Evolutionary conservation across 1,284 basidiomycete species (phyloP).

Genomic region (Pseudozyma hubeiensis): DNA sequence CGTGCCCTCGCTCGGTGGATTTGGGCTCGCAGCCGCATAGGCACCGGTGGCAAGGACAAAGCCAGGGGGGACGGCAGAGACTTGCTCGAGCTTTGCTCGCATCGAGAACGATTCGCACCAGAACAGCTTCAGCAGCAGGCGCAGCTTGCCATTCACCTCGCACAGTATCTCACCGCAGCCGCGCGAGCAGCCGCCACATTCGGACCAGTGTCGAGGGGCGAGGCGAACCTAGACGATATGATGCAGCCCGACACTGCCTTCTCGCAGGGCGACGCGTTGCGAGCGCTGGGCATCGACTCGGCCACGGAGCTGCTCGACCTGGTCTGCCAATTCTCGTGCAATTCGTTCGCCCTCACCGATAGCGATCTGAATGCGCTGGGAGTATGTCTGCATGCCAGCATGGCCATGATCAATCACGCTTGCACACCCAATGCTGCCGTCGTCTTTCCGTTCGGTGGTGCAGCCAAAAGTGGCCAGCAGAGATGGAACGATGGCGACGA

Average conservation of each 20-base stretch:
- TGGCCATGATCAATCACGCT: slow-evolving; percentile 89
- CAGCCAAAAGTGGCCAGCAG: slow-evolving; percentile 62
- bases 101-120: slow-evolving; percentile 36
- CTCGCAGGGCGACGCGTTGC: slow-evolving; percentile 37
- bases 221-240: slow-evolving; percentile 32
- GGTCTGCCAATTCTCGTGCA: slow-evolving; percentile 80
- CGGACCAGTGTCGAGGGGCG: slow-evolving; percentile 22
- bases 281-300: slow-evolving; percentile 39
- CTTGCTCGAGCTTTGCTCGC: slow-evolving; percentile 38
- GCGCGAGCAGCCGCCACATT: slow-evolving; percentile 28
- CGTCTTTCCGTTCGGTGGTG: slow-evolving; percentile 78
- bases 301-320: slow-evolving; percentile 43
- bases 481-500: slow-evolving; percentile 31
- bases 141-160: slow-evolving; percentile 34
- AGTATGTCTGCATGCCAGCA: slow-evolving; percentile 79
- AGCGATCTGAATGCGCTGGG: slow-evolving; percentile 76
- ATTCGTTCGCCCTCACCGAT: slow-evolving; percentile 83
- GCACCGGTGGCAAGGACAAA: slow-evolving; percentile 28
- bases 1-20: slow-evolving; percentile 46
- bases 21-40: slow-evolving; percentile 41
- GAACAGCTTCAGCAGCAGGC: slow-evolving; percentile 37
- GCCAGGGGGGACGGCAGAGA: slow-evolving; percentile 24
- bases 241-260: slow-evolving; percentile 35
- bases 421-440: slow-evolving; percentile 90
- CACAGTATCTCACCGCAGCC: slow-evolving; percentile 36